Conservation (phyloP, 2,329 filamentous ascomycete genomes). For the Colletotrichum eleusines region DNA sequence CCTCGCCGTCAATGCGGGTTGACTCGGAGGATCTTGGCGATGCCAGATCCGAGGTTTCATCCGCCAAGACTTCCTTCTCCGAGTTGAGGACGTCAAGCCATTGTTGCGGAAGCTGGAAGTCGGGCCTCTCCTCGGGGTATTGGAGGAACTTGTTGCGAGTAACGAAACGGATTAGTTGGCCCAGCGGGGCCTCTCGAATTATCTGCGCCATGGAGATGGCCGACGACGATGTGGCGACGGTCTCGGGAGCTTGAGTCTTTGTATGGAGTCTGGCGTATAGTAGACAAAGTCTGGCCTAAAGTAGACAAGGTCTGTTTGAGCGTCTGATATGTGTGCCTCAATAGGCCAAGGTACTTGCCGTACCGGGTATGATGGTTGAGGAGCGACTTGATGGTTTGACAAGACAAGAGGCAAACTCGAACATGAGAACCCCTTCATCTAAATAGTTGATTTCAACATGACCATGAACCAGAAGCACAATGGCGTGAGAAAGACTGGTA, state of each 20-base stretch:
- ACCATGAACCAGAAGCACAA: not conserved
- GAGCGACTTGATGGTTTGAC: not conserved
- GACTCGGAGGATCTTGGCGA: constrained; percentile 34
- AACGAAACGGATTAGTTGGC: constrained; percentile 68
- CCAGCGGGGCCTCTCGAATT: constrained; percentile 68
- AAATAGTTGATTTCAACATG: constrained; percentile 10
- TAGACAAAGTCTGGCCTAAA: not conserved
- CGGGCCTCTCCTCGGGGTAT: constrained; percentile 70
- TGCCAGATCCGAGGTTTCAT: not conserved
- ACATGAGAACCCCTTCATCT: not conserved
- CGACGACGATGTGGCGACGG: not conserved
- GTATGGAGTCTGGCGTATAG: not conserved
- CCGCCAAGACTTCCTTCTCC: constrained; percentile 41
- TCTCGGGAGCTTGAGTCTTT: not conserved
- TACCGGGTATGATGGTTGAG: not conserved
- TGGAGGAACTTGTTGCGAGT: constrained; percentile 65
- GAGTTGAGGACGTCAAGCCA: constrained; percentile 53
- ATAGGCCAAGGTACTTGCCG: not conserved
- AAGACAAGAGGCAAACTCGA: not conserved
- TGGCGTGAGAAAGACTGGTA: not conserved
- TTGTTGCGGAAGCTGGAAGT: constrained; percentile 63
- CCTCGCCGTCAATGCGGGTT: constrained; percentile 27
- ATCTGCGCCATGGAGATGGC: constrained; percentile 27
- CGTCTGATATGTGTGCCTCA: not conserved
- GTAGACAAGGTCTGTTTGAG: not conserved